These are phyloP conservation scores for Biscogniauxia sp. DNA, from an alignment of 2,329 filamentous ascomycete species.

Conservation along the genomic window DNA sequence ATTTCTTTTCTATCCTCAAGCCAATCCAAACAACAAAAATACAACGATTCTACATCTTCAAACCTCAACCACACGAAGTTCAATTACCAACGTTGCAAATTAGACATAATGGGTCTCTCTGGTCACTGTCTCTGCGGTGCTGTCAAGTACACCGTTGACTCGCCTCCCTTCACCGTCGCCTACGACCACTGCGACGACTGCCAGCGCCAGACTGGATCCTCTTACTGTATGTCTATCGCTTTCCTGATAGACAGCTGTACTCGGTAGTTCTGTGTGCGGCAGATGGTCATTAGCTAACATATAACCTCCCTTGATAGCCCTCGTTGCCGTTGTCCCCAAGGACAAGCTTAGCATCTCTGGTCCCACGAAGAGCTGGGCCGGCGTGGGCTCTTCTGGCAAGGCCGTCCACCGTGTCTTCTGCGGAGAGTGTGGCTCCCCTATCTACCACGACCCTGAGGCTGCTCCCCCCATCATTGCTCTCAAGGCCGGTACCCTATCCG, in stretches of 20 bases:
- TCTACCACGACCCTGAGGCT: conserved; percentile 68
- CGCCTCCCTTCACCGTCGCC: conserved; percentile 41
- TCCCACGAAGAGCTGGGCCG: conserved; percentile 62
- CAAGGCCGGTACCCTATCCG: conserved; percentile 64
- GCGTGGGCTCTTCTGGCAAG: conserved; percentile 59
- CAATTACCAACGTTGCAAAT: neutral
- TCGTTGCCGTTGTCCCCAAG: conserved; percentile 65
- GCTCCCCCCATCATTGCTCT: conserved; percentile 68
- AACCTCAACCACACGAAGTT: neutral
- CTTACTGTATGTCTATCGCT: conserved; percentile 54
- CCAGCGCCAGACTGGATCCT: conserved; percentile 67
- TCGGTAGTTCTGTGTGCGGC: neutral
- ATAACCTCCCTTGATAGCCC: conserved; percentile 42
- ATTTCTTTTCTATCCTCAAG: conserved; percentile 1
- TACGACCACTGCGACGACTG: conserved; percentile 74
- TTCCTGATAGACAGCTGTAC: neutral
- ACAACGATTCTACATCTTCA: neutral
- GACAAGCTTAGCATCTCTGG: conserved; percentile 62
- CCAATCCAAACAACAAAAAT: neutral
- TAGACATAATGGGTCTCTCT: conserved; percentile 58
- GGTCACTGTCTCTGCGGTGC: conserved; percentile 71
- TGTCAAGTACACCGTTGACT: conserved; percentile 63
- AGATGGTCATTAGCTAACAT: conserved; percentile 11
- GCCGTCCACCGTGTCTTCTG: conserved; percentile 68
- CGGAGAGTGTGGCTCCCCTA: conserved; percentile 66